Conservation (phyloP, 1,284 basidiomycete species). For the Moniliophthora roreri region DNA sequence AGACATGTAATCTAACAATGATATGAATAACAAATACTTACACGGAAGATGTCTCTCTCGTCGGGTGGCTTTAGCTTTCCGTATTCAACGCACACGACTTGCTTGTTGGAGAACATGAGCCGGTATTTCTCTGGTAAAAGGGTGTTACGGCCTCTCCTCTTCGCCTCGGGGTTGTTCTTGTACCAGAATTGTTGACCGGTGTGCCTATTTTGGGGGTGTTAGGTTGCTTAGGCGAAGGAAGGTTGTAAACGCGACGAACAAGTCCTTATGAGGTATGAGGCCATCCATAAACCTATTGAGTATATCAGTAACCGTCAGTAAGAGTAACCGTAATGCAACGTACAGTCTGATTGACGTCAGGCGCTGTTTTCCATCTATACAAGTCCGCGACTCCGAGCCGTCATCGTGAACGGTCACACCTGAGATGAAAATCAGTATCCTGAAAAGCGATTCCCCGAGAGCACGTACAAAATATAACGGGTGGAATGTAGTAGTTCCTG, state of each 20-base stretch:
- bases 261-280: background rate
- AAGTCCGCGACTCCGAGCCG: conserved; percentile 61
- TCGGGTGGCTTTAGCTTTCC: conserved; percentile 54
- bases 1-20: background rate
- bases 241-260: background rate
- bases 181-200: conserved; percentile 57
- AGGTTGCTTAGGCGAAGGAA: conserved; percentile 2
- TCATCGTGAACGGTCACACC: conserved; percentile 52
- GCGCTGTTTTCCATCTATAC: conserved; percentile 79
- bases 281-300: conserved; percentile 7
- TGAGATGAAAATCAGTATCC: conserved; percentile 16
- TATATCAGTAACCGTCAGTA: background rate
- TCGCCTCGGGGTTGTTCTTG: conserved; percentile 29
- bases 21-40: background rate
- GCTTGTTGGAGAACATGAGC: conserved; percentile 61
- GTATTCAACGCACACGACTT: conserved; percentile 75
- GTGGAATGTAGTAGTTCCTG: conserved; percentile 57
- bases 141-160: conserved; percentile 22
- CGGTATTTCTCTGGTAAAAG: conserved; percentile 50
- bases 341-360: conserved; percentile 55
- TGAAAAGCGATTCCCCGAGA: background rate
- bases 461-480: conserved; percentile 65
- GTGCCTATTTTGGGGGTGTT: conserved; percentile 28
- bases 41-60: conserved; percentile 73
- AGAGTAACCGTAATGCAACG: background rate